Evolutionary conservation across 108 stramenopile species (phyloP), one percentile per base, ranked within the genome.

Genomic region (Aurantiochytrium sp.): DNA sequence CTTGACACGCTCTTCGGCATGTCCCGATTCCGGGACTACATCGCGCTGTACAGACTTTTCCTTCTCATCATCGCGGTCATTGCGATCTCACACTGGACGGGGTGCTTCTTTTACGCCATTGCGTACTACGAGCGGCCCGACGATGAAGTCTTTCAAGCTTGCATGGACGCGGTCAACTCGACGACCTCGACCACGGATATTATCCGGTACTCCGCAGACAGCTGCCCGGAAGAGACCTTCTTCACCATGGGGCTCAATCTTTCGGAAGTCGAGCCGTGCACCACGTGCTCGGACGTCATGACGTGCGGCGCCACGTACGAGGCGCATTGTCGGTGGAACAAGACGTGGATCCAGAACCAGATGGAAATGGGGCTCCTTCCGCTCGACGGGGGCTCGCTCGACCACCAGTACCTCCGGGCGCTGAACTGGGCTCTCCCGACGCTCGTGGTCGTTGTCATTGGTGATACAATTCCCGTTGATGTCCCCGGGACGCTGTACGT

Each of bases 381-480:
- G n/a, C 52, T 24, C 15, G 91, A 89, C 68, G 92, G 91, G 15
- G 91, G 92, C 4, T 37, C 34, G 36, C 30, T 27, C 32, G 73
- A 55, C 90, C 86, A 91, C 45, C 90, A 54, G 24, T 94, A 93
- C 59, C 52, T 94, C 55, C 86, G 93, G 30, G 86, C 90, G 27
- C 87, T 94, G 65, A 93, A 93, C 68, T 94, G 92, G 92, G 92
- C 94, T 8, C 68, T 94, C 15, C 93, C 94, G 54, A 94, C 94
- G 3, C 89, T 94, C 52, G 92, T 92, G 15, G 88, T 89, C 0
- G 92, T 93, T 15, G 92, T 92, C 19, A 92, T 94, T 55, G 94
- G 94, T 6, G 94, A 94, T 88, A 92, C 93, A 4, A 65, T 89
- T 27, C 92, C 92, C 41, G 89, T 88, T 22, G 93, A 89, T 31